These are phyloP conservation scores for Fraxinus velutina DNA, from an alignment of 305 asterid species.

Conservation along the genomic window DNA sequence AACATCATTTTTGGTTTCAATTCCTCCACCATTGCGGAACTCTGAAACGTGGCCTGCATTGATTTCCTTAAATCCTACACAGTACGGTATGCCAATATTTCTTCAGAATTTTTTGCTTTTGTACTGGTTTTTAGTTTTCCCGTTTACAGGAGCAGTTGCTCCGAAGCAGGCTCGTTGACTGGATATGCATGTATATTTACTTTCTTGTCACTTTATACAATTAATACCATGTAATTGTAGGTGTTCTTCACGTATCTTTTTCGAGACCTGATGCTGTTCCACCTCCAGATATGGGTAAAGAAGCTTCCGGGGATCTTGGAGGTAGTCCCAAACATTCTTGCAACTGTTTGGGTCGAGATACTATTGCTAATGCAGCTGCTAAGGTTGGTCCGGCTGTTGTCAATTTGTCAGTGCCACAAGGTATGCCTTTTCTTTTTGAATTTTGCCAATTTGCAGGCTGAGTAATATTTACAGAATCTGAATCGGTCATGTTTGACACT, in stretches of 20 bases:
- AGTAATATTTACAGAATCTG: neutral
- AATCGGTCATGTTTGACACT: neutral
- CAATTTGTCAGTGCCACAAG: slow-evolving; percentile 62
- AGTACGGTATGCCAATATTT: slow-evolving; percentile 37
- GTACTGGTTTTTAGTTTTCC: neutral
- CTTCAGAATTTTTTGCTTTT: neutral
- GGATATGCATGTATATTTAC: neutral
- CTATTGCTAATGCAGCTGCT: slow-evolving; percentile 84
- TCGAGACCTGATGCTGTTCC: slow-evolving; percentile 35
- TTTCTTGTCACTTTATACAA: slow-evolving; percentile 15
- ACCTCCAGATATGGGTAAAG: slow-evolving; percentile 38
- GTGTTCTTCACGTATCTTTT: slow-evolving; percentile 34
- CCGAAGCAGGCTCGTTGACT: neutral
- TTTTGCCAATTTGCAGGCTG: neutral
- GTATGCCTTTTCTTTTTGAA: slow-evolving; percentile 19
- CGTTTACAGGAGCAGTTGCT: neutral
- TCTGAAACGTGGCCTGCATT: slow-evolving; percentile 33
- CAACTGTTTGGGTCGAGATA: slow-evolving; percentile 71
- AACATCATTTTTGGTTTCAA: slow-evolving; percentile 29
- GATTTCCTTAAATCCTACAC: slow-evolving; percentile 30
- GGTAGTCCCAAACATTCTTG: slow-evolving; percentile 47
- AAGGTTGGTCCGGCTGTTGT: slow-evolving; percentile 85
- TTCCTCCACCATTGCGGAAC: slow-evolving; percentile 36
- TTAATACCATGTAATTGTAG: slow-evolving; percentile 35
- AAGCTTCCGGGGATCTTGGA: slow-evolving; percentile 33